Evolutionary conservation across 179 eudicot genomes (phyloP).

Genomic region (Spinacia oleracea): DNA sequence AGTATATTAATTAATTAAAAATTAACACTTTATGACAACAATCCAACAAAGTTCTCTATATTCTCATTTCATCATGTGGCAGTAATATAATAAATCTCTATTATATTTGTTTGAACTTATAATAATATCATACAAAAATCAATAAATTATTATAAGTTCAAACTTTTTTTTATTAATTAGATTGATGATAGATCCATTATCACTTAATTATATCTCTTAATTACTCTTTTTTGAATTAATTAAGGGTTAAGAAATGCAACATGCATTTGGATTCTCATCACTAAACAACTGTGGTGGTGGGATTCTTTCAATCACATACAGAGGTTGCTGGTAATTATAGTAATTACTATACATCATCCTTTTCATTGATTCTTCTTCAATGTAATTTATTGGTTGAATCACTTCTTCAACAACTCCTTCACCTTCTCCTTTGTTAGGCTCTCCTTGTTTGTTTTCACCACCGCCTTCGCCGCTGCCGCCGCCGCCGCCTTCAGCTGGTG

Average conservation of each 20-base stretch:
- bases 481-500: constrained; percentile 31
- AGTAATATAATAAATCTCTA: constrained; percentile 11
- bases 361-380: constrained; percentile 49
- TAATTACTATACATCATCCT: constrained; percentile 54
- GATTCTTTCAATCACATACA: constrained; percentile 67
- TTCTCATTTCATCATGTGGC: constrained; percentile 15
- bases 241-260: constrained; percentile 53
- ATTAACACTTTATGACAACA: constrained; percentile 3
- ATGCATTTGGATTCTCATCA: constrained; percentile 91
- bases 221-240: constrained; percentile 11
- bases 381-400: constrained; percentile 3
- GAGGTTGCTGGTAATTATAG: constrained; percentile 47
- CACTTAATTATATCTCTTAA: not conserved
- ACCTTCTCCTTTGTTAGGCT: constrained; percentile 19
- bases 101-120: constrained; percentile 24
- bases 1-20: not conserved
- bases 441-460: constrained; percentile 12
- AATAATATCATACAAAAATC: constrained; percentile 28
- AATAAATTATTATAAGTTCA: constrained; percentile 33
- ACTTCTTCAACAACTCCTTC: constrained; percentile 8
- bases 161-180: constrained; percentile 15
- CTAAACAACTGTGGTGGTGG: constrained; percentile 90
- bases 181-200: no score
- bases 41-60: constrained; percentile 22
- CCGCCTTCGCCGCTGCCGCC: constrained; percentile 30